phyloP scores from a whole-genome alignment of 257 asterid species.

The Capsicum chinense region DNA sequence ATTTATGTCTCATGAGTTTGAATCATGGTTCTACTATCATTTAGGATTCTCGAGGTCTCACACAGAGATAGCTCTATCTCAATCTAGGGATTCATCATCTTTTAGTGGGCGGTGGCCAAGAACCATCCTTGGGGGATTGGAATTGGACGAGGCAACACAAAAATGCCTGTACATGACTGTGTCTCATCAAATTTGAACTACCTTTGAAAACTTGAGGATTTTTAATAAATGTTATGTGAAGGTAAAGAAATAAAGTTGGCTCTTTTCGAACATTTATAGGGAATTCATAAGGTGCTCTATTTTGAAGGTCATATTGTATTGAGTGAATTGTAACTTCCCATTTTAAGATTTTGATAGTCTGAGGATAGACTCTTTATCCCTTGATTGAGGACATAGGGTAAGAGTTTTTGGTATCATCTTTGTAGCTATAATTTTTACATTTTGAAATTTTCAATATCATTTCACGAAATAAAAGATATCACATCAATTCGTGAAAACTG shows the following conservation, averaged over 20 bases:
- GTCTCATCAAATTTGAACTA: constrained; percentile 68
- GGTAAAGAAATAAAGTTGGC: constrained; percentile 34
- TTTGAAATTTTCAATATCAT: background rate
- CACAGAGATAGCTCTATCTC: constrained; percentile 55
- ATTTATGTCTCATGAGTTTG: no score
- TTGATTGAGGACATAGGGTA: background rate
- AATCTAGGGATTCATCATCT: constrained; percentile 51
- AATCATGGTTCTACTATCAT: no score
- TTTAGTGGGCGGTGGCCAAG: constrained; percentile 64
- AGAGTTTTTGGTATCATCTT: background rate
- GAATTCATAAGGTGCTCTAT: background rate
- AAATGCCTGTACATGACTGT: constrained; percentile 66
- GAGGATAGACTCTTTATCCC: background rate
- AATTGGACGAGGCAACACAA: constrained; percentile 87
- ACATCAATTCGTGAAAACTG: background rate
- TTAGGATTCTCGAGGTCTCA: no score
- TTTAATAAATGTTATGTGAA: constrained; percentile 40
- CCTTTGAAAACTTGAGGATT: constrained; percentile 65
- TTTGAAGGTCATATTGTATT: constrained; percentile 6
- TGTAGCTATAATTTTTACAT: background rate
- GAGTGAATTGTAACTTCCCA: background rate
- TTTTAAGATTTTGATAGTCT: constrained; percentile 14
- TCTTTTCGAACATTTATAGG: background rate
- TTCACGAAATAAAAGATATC: background rate
- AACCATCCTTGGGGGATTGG: constrained; percentile 58